Evolutionary conservation across 495 filamentous ascomycete genomes (phyloP).

Genomic region (Talaromyces proteolyticus): DNA sequence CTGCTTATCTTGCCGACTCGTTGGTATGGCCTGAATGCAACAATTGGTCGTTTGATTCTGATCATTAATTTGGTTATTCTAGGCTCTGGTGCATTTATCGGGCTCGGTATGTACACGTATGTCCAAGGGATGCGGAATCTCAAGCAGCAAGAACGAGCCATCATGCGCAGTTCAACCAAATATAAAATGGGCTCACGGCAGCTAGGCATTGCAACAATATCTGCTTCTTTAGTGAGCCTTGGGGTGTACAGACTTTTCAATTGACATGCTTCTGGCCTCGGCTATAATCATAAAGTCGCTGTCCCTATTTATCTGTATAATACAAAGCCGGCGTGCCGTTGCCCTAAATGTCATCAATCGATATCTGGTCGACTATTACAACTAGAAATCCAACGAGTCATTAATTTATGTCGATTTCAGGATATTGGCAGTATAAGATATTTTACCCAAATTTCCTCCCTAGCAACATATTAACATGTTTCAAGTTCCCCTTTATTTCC

Average conservation of each 20-base stretch:
- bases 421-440: too few relatives aligned
- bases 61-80: conserved; percentile 6
- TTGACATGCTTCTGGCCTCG: conserved; percentile 21
- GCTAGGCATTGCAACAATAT: conserved; percentile 65
- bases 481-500: too few relatives aligned
- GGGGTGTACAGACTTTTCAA: conserved; percentile 56
- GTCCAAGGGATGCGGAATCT: conserved; percentile 74
- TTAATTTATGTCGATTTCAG: too few relatives aligned
- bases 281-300: too few relatives aligned
- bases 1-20: conserved; percentile 61
- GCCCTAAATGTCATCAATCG: too few relatives aligned
- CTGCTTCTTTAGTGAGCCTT: conserved; percentile 61
- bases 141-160: conserved; percentile 58
- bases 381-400: too few relatives aligned
- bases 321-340: too few relatives aligned
- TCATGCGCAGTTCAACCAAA: conserved; percentile 61
- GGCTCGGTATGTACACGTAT: conserved; percentile 86
- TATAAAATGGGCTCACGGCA: conserved; percentile 73
- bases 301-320: too few relatives aligned
- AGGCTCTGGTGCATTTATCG: conserved; percentile 82
- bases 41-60: conserved; percentile 3
- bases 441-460: too few relatives aligned
- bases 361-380: too few relatives aligned
- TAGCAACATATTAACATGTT: too few relatives aligned
- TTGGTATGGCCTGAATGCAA: conserved; percentile 37